Evolutionary conservation across 2,329 filamentous ascomycete genomes (phyloP), one percentile per base, ranked within the genome.

Genomic region (Dactylellina sp.): DNA sequence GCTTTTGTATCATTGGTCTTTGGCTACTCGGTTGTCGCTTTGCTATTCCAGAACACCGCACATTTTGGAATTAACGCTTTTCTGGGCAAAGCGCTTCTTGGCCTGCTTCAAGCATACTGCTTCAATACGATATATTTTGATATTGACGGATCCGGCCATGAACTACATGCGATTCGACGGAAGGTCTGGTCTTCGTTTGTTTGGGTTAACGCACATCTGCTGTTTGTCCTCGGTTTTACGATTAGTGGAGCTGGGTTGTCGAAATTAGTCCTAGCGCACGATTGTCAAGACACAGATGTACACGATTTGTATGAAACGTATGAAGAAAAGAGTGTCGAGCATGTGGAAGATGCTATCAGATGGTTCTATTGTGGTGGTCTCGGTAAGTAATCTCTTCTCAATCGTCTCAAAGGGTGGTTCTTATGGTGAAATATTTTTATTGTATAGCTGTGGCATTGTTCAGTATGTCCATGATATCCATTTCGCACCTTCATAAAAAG

Each of bases 121-220:
- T 86, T 88, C 77, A 88, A 88, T 77, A 88, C 86, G 86, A 82
- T 89, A 7, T 89, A 89, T 78, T 88, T 89, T 78, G 87, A 89
- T 77, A 83, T 89, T 37, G 87, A 89, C 78, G 83, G 81, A 14
- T 82, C 82, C 64, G 86, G 86, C 77, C 81, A 89, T 16, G 83
- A 85, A 52, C 80, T 84, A 0, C 88, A 89, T 79, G 88, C 88
- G 7, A 89, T 90, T 65, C 82, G 88, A 7, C 82, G 87, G 1
- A 83, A 83, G 39, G 81, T 82, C 1, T 56, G 79, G 18, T 81
- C 83, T 2, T 85, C 86, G 3, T 79, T 85, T 22, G 44, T 85
- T 4, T 89, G 88, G 88, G 81, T 83, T 18, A 81, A 84, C 20
- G 82, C 84, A 7, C 88, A 89, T 78, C 81, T 89, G 22, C 84